These are phyloP conservation scores for Skeletonema costatum DNA, from an alignment of 108 stramenopile species.

Conservation along the genomic window DNA sequence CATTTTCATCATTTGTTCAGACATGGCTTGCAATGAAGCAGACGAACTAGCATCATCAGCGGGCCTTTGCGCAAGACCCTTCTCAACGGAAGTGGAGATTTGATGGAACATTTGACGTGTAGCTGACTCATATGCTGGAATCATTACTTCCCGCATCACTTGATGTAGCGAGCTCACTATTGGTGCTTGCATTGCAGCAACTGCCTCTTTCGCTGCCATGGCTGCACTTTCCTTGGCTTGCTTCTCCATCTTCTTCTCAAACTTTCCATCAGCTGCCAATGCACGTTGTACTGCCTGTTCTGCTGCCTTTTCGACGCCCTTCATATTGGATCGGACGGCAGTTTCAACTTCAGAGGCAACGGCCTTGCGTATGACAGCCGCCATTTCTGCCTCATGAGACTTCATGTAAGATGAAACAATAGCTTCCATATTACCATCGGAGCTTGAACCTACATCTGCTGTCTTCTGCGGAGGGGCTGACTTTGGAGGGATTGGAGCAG, in stretches of 20 bases:
- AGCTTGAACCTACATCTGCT: not conserved
- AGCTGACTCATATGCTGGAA: constrained; percentile 77
- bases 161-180: constrained; percentile 40
- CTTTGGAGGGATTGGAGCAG: not conserved
- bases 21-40: constrained; percentile 48
- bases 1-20: constrained; percentile 60
- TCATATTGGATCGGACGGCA: constrained; percentile 49
- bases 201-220: constrained; percentile 49
- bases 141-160: constrained; percentile 66
- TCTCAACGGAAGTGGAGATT: constrained; percentile 44
- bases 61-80: constrained; percentile 41
- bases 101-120: constrained; percentile 72
- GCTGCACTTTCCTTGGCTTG: constrained; percentile 52
- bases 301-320: constrained; percentile 32
- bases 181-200: constrained; percentile 57
- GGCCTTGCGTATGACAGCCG: constrained; percentile 28
- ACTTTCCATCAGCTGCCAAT: constrained; percentile 47
- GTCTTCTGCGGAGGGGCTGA: not conserved
- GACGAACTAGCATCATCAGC: constrained; percentile 28
- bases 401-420: constrained; percentile 32
- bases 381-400: constrained; percentile 37
- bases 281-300: constrained; percentile 35
- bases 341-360: constrained; percentile 53
- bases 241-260: constrained; percentile 48
- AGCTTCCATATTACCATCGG: not conserved